phyloP scores from a whole-genome alignment of 2,329 filamentous ascomycete genomes.

The Lachnellula occidentalis region DNA sequence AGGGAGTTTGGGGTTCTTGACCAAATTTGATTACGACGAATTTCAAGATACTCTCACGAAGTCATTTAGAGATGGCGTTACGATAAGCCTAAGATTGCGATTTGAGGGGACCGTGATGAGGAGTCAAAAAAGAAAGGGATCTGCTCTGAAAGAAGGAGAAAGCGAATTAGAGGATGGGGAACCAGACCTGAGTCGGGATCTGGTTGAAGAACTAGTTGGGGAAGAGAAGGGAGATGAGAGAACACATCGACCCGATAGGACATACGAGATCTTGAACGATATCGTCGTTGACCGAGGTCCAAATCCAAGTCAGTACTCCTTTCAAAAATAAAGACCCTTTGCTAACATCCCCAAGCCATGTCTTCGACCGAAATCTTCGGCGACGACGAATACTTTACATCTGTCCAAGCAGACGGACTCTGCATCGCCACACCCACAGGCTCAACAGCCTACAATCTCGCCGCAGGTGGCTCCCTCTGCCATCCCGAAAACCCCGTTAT shows the following conservation, averaged over 20 bases:
- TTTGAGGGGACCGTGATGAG: slow-evolving; percentile 96
- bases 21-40: slow-evolving; percentile 87
- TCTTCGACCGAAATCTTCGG: slow-evolving; percentile 88
- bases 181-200: slow-evolving; percentile 48
- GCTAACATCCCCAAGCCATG: slow-evolving; percentile 57
- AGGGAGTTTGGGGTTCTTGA: slow-evolving; percentile 89
- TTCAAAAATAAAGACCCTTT: background rate
- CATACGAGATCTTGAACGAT: slow-evolving; percentile 90
- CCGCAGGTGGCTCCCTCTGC: slow-evolving; percentile 89
- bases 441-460: slow-evolving; percentile 91
- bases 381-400: slow-evolving; percentile 89
- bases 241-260: slow-evolving; percentile 79
- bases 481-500: slow-evolving; percentile 97
- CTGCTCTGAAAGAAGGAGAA: slow-evolving; percentile 17
- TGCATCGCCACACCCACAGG: slow-evolving; percentile 93
- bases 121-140: slow-evolving; percentile 47
- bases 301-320: slow-evolving; percentile 69
- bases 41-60: slow-evolving; percentile 63
- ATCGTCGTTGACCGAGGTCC: slow-evolving; percentile 94
- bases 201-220: slow-evolving; percentile 86
- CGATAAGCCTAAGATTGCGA: slow-evolving; percentile 77
- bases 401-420: slow-evolving; percentile 85
- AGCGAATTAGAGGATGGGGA: slow-evolving; percentile 38
- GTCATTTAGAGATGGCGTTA: slow-evolving; percentile 78
- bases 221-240: slow-evolving; percentile 77